Percentiles rank a stretch among this genome's conserved stretches.
Conservation (phyloP, 1,284 basidiomycete genomes). For the Lignosus rhinocerotis region DNA sequence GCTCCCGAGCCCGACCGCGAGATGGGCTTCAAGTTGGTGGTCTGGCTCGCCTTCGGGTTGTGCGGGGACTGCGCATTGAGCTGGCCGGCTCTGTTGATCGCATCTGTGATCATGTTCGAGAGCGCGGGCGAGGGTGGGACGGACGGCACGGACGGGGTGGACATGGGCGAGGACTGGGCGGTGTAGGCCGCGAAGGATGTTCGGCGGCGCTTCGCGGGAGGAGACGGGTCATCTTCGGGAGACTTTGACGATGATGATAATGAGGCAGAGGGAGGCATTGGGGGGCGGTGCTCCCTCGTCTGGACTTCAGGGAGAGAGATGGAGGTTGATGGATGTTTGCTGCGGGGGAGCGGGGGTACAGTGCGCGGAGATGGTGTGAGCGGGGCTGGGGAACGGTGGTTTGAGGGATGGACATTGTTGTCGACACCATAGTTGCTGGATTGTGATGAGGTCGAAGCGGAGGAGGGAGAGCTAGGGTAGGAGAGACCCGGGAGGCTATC, state of each 20-base stretch:
- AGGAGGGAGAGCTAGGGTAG: background rate
- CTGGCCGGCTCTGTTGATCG: slow-evolving; percentile 19
- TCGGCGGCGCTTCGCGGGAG: slow-evolving; percentile 8
- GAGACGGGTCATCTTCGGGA: background rate
- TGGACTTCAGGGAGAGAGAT: background rate
- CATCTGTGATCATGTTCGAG: slow-evolving; percentile 20
- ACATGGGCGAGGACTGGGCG: slow-evolving; percentile 25
- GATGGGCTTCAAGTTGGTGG: background rate
- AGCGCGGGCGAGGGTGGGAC: slow-evolving; percentile 23
- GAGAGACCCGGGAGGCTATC: slow-evolving; percentile 6
- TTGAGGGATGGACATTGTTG: too few relatives aligned
- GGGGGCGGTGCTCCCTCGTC: background rate
- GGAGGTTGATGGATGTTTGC: background rate
- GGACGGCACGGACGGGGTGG: slow-evolving; percentile 15
- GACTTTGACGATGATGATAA: background rate
- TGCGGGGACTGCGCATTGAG: slow-evolving; percentile 6
- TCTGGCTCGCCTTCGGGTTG: too few relatives aligned
- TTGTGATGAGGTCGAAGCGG: background rate
- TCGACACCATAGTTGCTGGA: too few relatives aligned
- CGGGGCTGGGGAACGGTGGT: too few relatives aligned
- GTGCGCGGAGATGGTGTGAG: too few relatives aligned
- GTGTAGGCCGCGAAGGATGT: slow-evolving; percentile 19
- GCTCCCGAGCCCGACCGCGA: background rate
- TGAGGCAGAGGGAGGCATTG: background rate
- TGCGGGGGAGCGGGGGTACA: slow-evolving; percentile 3